Conservation (phyloP, 768 basidiomycete species). For the Steccherinum ochraceum region DNA sequence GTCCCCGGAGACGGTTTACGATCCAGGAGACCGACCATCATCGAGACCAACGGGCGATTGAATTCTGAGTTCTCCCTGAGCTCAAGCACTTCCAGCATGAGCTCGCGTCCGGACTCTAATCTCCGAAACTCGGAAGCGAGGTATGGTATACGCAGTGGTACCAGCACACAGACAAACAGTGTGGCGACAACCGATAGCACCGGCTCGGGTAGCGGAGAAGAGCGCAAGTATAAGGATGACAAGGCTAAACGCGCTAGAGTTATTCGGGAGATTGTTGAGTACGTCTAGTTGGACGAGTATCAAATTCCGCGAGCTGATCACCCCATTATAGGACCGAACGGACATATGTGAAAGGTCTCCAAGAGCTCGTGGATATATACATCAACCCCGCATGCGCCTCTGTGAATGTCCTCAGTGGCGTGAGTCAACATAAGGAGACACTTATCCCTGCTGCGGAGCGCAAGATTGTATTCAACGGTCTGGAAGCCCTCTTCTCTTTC, state of each 20-base stretch:
- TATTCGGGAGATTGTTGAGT: conserved; percentile 89
- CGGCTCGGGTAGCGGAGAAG: conserved; percentile 53
- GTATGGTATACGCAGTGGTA: conserved; percentile 51
- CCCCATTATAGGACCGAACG: conserved; percentile 82
- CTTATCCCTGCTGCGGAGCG: conserved; percentile 82
- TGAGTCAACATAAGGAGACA: conserved; percentile 69
- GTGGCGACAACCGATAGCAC: conserved; percentile 70
- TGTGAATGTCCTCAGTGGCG: conserved; percentile 63
- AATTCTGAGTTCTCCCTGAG: conserved; percentile 37
- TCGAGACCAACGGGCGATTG: conserved; percentile 49
- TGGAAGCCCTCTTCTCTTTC: conserved; percentile 87
- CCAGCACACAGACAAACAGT: conserved; percentile 61
- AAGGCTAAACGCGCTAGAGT: conserved; percentile 77
- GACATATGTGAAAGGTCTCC: conserved; percentile 90
- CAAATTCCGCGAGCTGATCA: no score
- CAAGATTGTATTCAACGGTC: conserved; percentile 85
- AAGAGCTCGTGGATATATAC: conserved; percentile 93
- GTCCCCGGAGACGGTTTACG: conserved; percentile 28
- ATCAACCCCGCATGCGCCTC: conserved; percentile 76
- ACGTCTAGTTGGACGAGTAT: no score
- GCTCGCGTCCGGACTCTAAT: conserved; percentile 39
- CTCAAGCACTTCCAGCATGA: conserved; percentile 35
- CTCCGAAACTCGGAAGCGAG: conserved; percentile 64
- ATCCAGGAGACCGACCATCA: conserved; percentile 61
- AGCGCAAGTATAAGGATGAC: conserved; percentile 90